Evolutionary conservation across 2,329 filamentous ascomycete genomes (phyloP), one percentile per base, ranked within the genome.

Genomic region (Pestalotiopsis sp.): DNA sequence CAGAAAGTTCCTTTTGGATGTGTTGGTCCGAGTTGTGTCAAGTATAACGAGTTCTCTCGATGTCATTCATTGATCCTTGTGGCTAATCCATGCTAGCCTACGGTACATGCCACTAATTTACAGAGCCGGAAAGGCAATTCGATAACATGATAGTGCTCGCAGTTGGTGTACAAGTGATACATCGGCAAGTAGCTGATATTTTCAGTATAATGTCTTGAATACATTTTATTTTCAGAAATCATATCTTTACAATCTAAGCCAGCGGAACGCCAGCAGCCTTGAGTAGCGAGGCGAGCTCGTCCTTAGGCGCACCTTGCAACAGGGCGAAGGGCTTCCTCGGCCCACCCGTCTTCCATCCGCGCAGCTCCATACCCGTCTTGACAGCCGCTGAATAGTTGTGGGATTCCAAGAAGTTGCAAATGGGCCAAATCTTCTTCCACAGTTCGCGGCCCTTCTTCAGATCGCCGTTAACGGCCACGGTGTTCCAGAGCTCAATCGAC

Each of bases 301-400:
- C 74, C 69, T 71, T 74, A 66, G 75, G 59, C 36, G 79, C 76
- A 1, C 72, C 75, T 27, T 74, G 73, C 14, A 83, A 72, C 62
- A 86, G 71, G 12, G 77, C 73, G 73, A 86, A 86, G 0, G 85
- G 85, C 77, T 85, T 86, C 67, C 85, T 77, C 70, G 85, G 56
- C 3, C 83, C 84, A 20, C 85, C 85, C 0, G 84, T 85, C 57
- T 77, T 74, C 73, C 79, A 80, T 0, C 84, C 84, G 38, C 78
- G 79, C 63, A 86, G 68, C 73, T 86, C 84, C 74, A 86, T 81
- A 0, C 81, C 85, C 0, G 84, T 86, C 79, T 86, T 86, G 9
- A 85, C 80, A 6, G 82, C 82, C 5, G 81, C 76, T 0, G 80
- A 77, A 69, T 86, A 86, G 66, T 85, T 84, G 63, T 85, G 77